Evolutionary conservation across 768 basidiomycete species (phyloP), one percentile per base, ranked within the genome.

Genomic region (Naganishia antarctica): DNA sequence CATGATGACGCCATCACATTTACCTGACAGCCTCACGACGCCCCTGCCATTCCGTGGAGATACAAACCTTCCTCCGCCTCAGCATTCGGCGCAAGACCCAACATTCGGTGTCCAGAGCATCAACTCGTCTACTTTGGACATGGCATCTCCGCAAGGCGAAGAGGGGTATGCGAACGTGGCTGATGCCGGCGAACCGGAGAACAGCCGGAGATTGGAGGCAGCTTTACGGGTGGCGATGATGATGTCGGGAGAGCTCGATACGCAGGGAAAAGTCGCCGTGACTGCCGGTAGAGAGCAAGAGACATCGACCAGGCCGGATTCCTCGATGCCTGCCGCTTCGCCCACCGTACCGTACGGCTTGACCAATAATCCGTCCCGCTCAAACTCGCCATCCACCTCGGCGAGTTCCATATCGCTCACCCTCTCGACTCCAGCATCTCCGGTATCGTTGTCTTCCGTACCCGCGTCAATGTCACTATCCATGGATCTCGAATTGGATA

Each of bases 1-100:
- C 18, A 57, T 16, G 34, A 57, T 57, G 53, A 57, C 53, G 53
- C 53, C 53, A 57, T 57, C 53, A 41, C 53, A 2, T 18, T 29
- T 18, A 18, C 45, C 47, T 28, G 28, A 21, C 37, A 40, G 40
- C 40, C 37, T 25, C 32, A 11, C 53, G 9, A 37, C 37, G 1
- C 15, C 53, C 2, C 43, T 23, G 1, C 29, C 34, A 37, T 15
- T 37, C 15, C 34, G 8, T 15, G 8, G 7, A 7, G 34, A 15
- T 37, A 15, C 34, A 37, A 15, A 37, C 34, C 34, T 7, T 7
- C 34, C 7, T 7, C n/a, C n/a, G n/a, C n/a, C 26, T 2, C 53
- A 11, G 34, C 28, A 37, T 37, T 57, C 34, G 18, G 23, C 37
- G 43, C 43, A 44, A 44, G 53, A 26, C 7, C 21, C n/a, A 34